Percentiles rank a stretch among this genome's conserved stretches.
Conservation (phyloP, 441 rosid genomes). For the Mallotus repandus region DNA sequence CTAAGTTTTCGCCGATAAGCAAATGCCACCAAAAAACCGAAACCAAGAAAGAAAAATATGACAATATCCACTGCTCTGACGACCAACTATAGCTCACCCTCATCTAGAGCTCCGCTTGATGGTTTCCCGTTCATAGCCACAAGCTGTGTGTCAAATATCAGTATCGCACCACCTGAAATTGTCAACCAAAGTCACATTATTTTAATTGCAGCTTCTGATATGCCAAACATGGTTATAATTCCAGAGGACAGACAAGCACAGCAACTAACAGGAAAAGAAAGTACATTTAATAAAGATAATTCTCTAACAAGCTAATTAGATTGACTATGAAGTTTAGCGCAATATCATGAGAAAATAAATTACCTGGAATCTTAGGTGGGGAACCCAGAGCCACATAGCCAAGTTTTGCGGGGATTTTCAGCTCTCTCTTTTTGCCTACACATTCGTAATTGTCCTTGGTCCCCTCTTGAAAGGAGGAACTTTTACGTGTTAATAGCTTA, state of each 20-base stretch:
- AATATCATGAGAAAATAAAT: conserved; percentile 1
- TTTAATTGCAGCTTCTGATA: neutral
- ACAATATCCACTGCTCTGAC: neutral
- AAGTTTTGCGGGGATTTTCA: conserved; percentile 86
- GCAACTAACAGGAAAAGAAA: too few species aligned
- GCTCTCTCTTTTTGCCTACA: conserved; percentile 86
- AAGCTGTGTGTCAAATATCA: conserved; percentile 85
- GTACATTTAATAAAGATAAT: too few species aligned
- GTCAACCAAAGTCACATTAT: conserved; percentile 8
- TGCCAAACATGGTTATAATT: too few species aligned
- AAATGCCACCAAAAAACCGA: neutral
- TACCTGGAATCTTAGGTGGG: conserved; percentile 93
- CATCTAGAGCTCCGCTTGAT: conserved; percentile 33
- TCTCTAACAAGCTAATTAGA: neutral
- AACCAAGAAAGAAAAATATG: too few species aligned
- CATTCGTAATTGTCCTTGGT: conserved; percentile 81
- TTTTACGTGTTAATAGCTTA: neutral
- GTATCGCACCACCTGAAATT: conserved; percentile 80
- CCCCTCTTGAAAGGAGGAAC: conserved; percentile 65
- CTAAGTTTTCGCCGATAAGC: neutral
- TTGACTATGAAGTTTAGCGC: neutral
- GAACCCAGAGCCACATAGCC: conserved; percentile 87
- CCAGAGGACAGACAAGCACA: too few species aligned
- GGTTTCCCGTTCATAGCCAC: conserved; percentile 72
- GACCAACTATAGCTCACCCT: conserved; percentile 52